These are phyloP conservation scores for Cryptosporidium bovis DNA, from an alignment of 169 alveolate species.

Conservation along the genomic window DNA sequence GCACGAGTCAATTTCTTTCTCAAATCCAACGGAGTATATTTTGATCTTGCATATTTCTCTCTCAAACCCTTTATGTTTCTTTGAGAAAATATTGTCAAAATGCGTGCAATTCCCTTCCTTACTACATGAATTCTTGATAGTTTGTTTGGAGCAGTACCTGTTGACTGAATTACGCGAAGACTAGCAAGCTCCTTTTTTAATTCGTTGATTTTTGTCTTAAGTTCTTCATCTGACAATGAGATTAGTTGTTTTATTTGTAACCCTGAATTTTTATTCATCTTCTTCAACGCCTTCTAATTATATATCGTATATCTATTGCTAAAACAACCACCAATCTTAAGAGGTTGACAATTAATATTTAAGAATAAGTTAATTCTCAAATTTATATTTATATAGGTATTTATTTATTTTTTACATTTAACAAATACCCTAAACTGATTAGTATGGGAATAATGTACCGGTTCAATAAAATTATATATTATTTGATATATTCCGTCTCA, in stretches of 20 bases:
- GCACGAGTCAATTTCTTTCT: constrained; percentile 93
- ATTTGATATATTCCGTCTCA: constrained; percentile 8
- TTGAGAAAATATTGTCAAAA: constrained; percentile 92
- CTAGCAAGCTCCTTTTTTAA: constrained; percentile 91
- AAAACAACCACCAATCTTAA: no score
- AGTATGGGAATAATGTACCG: not conserved
- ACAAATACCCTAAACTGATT: not conserved
- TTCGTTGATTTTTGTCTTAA: constrained; percentile 89
- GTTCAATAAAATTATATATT: not conserved
- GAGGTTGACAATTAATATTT: no score
- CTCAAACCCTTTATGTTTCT: constrained; percentile 88
- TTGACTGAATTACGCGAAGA: constrained; percentile 89
- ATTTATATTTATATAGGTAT: not conserved
- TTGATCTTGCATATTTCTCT: constrained; percentile 83
- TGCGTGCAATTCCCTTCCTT: constrained; percentile 93
- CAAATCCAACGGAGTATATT: constrained; percentile 89
- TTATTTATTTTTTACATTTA: not conserved
- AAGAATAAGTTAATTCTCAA: not conserved
- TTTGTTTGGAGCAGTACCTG: constrained; percentile 91
- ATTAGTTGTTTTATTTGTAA: constrained; percentile 36
- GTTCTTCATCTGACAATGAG: constrained; percentile 85
- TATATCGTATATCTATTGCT: not conserved
- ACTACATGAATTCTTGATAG: constrained; percentile 88
- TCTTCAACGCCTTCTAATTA: not conserved
- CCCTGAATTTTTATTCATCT: constrained; percentile 47